These are phyloP conservation scores for Kodamaea neixiangensis DNA, from an alignment of 805 yeast species.

Conservation along the genomic window DNA sequence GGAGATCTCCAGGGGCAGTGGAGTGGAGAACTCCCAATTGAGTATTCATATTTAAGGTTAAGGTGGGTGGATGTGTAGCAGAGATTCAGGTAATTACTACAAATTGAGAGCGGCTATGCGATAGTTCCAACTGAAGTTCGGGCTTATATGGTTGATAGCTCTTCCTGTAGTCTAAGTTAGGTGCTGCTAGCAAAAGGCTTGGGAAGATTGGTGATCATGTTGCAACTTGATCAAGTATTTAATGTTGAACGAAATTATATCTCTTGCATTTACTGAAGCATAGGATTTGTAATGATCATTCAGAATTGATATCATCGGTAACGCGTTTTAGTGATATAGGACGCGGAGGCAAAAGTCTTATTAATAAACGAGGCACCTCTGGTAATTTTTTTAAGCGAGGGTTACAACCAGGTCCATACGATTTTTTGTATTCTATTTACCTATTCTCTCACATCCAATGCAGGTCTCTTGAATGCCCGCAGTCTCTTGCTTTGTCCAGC, in stretches of 20 bases:
- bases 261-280: neutral
- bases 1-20: neutral
- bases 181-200: neutral
- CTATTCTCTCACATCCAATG: constrained; percentile 50
- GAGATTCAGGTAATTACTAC: too few relatives aligned
- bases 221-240: neutral
- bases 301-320: neutral
- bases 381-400: neutral
- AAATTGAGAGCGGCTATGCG: too few relatives aligned
- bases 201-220: neutral
- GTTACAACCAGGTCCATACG: neutral
- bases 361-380: too few relatives aligned
- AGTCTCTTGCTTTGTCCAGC: constrained; percentile 37
- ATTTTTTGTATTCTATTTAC: neutral
- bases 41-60: neutral
- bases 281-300: neutral
- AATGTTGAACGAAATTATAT: neutral
- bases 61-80: too few relatives aligned
- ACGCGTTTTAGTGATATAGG: too few relatives aligned
- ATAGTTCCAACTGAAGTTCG: neutral
- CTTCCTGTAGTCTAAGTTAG: neutral
- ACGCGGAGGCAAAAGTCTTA: too few relatives aligned
- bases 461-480: constrained; percentile 52
- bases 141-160: neutral
- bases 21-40: neutral